These are phyloP conservation scores for Suillus bovinus DNA, from an alignment of 768 basidiomycete genomes.

Conservation along the genomic window DNA sequence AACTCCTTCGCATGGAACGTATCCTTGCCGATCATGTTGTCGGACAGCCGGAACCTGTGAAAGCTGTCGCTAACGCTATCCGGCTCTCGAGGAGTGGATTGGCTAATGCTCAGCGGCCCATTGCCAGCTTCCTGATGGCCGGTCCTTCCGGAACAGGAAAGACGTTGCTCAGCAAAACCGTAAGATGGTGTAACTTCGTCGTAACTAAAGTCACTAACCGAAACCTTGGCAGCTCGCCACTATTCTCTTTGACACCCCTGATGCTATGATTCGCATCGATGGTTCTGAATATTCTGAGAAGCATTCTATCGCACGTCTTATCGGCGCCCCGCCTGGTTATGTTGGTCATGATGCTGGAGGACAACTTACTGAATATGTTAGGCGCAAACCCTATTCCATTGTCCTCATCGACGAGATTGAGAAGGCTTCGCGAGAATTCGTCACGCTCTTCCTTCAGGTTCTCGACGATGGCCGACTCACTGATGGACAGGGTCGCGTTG, in stretches of 20 bases:
- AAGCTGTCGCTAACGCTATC: constrained; percentile 92
- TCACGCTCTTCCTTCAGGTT: constrained; percentile 77
- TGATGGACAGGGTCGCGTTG: constrained; percentile 88
- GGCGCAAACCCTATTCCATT: constrained; percentile 88
- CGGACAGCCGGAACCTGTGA: constrained; percentile 89
- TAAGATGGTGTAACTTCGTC: constrained; percentile 36
- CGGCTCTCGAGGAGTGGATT: constrained; percentile 92
- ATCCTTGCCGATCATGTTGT: constrained; percentile 76
- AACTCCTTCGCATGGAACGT: constrained; percentile 85
- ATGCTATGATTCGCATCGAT: constrained; percentile 92
- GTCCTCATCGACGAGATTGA: constrained; percentile 89
- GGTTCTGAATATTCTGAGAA: constrained; percentile 91
- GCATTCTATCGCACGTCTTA: constrained; percentile 71
- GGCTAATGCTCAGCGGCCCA: constrained; percentile 82
- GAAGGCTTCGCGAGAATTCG: constrained; percentile 80
- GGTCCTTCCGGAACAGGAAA: constrained; percentile 93
- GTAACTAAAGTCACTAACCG: not conserved
- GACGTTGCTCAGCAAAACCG: constrained; percentile 87
- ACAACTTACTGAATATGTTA: constrained; percentile 90
- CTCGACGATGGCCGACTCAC: constrained; percentile 92
- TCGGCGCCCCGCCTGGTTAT: constrained; percentile 80
- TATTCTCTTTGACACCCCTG: constrained; percentile 86
- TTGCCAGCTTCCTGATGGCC: constrained; percentile 91
- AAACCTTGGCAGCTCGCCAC: constrained; percentile 66
- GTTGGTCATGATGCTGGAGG: constrained; percentile 90